phyloP scores from a whole-genome alignment of 192 early-diverging fungal species.

The Backusella tuberculispora region DNA sequence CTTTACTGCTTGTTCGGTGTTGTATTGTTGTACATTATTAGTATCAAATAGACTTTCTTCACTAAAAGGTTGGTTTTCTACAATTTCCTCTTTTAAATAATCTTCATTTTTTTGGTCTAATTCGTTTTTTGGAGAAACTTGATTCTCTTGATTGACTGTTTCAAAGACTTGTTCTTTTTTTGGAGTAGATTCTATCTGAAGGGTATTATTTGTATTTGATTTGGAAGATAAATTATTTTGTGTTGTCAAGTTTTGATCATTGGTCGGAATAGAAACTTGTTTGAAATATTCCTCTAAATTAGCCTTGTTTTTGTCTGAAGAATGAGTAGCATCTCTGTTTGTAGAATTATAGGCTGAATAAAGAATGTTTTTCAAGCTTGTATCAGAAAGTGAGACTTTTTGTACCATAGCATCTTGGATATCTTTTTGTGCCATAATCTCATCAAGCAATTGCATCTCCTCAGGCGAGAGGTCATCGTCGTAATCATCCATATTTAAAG shows the following conservation, averaged over 20 bases:
- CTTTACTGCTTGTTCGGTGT: background rate
- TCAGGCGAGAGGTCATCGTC: background rate
- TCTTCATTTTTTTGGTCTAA: background rate
- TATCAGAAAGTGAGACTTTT: background rate
- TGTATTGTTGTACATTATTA: background rate
- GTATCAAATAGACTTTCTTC: background rate
- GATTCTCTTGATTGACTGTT: background rate
- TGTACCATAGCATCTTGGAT: background rate
- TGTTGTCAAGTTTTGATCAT: background rate
- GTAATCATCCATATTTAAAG: background rate
- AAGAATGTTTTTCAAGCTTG: conserved; percentile 10
- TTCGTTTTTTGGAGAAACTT: background rate
- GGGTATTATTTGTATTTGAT: background rate
- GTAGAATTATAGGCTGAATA: background rate
- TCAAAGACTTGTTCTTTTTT: background rate
- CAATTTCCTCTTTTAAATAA: background rate
- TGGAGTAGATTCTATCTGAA: background rate
- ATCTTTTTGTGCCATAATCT: background rate
- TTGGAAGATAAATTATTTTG: background rate
- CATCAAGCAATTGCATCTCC: background rate
- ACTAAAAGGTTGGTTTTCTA: background rate
- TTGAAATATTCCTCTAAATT: background rate
- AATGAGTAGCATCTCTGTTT: background rate
- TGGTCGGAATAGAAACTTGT: conserved; percentile 1
- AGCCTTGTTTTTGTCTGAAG: background rate